Conservation (phyloP, 352 stramenopile species). For the Phytopythium oedochilum region DNA sequence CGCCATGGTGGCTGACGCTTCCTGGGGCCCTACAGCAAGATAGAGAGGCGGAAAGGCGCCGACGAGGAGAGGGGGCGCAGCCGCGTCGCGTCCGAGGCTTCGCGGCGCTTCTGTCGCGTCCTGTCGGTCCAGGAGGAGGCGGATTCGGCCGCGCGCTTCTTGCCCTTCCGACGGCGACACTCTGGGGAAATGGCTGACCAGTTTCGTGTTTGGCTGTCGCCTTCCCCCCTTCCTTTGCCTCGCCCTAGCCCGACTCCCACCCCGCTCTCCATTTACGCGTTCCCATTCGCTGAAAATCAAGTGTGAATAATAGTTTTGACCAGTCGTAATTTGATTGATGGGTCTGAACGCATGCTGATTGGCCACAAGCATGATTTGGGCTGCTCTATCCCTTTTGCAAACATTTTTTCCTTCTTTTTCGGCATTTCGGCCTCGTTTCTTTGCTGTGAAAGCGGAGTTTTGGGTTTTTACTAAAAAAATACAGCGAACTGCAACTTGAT, state of each 20-base stretch:
- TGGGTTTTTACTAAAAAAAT: neutral
- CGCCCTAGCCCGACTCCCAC: neutral
- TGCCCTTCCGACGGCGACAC: slow-evolving; percentile 1
- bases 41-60: neutral
- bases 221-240: neutral
- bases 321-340: neutral
- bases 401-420: neutral
- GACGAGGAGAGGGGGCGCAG: neutral
- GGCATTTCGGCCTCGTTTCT: neutral
- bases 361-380: neutral
- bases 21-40: neutral
- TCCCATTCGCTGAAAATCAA: neutral
- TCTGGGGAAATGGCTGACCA: slow-evolving; percentile 1
- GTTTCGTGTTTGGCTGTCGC: slow-evolving; percentile 3
- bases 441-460: neutral
- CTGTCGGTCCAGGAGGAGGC: neutral
- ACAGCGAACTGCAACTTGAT: neutral
- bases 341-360: neutral
- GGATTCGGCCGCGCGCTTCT: neutral
- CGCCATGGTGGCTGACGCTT: neutral
- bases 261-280: neutral
- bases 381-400: neutral
- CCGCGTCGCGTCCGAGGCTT: neutral
- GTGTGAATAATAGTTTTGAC: neutral
- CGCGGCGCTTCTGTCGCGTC: neutral